These are phyloP conservation scores for Aschersonia sp. DNA, from an alignment of 2,329 filamentous ascomycete genomes.

Conservation along the genomic window DNA sequence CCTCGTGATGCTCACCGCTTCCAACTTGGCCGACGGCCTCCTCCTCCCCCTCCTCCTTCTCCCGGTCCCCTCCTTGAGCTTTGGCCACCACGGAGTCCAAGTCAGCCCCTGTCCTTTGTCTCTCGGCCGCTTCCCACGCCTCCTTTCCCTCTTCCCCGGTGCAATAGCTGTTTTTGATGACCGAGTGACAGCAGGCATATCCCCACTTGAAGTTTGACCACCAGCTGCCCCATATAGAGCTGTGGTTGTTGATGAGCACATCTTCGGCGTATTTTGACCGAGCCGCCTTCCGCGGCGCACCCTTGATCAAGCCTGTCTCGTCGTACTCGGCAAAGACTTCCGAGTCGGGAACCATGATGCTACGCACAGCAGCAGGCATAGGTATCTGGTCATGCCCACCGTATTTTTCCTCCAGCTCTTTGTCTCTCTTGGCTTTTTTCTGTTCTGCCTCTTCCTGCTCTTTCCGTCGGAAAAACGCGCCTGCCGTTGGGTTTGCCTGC, in stretches of 20 bases:
- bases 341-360: constrained; percentile 59
- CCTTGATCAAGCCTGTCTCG: constrained; percentile 77
- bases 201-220: constrained; percentile 95
- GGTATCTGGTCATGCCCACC: constrained; percentile 47
- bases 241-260: constrained; percentile 79
- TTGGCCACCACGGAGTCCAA: constrained; percentile 21
- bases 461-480: constrained; percentile 70
- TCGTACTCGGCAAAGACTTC: constrained; percentile 92
- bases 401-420: constrained; percentile 67
- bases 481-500: constrained; percentile 91
- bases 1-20: too few species aligned
- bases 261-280: constrained; percentile 92
- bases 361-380: constrained; percentile 46
- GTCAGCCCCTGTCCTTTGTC: constrained; percentile 32
- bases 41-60: constrained; percentile 9
- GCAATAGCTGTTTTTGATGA: constrained; percentile 93
- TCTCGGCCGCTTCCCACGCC: constrained; percentile 66
- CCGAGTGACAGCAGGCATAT: constrained; percentile 87
- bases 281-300: constrained; percentile 57
- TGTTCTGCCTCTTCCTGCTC: constrained; percentile 58
- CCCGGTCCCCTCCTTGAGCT: constrained; percentile 8
- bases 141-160: constrained; percentile 78
- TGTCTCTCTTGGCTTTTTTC: constrained; percentile 52
- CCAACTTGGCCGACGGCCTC: neutral
- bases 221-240: constrained; percentile 90